phyloP scores from a whole-genome alignment of 257 asterid genomes.

The Schizonepeta tenuifolia region DNA sequence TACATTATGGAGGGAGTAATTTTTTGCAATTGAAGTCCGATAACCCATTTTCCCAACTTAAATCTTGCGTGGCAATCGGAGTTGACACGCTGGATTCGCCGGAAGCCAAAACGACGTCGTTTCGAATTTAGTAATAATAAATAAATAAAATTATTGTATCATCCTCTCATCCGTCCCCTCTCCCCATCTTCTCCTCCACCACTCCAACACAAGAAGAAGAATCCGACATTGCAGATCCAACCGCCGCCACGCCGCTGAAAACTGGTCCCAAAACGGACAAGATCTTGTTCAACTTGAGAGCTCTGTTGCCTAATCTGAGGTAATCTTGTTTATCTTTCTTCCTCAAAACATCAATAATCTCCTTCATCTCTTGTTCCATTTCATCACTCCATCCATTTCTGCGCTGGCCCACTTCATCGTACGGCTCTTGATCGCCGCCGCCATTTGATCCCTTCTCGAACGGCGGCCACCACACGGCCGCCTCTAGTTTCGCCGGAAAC shows the following conservation, averaged over 20 bases:
- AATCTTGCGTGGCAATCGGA: too few species aligned
- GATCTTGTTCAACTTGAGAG: constrained; percentile 30
- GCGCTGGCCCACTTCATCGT: too few species aligned
- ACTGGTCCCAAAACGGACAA: constrained; percentile 31
- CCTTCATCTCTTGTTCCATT: constrained; percentile 33
- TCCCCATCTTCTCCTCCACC: too few species aligned
- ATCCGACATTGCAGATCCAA: constrained; percentile 24
- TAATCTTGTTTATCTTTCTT: constrained; percentile 34
- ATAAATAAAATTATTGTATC: too few species aligned
- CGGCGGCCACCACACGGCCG: constrained; percentile 40
- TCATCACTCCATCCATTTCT: constrained; percentile 16
- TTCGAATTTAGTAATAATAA: too few species aligned
- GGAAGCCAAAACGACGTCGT: too few species aligned
- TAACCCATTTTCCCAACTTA: too few species aligned
- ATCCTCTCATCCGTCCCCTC: too few species aligned
- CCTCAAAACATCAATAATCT: constrained; percentile 18
- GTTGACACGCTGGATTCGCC: too few species aligned
- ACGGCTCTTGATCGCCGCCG: background rate
- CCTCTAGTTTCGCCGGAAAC: constrained; percentile 30
- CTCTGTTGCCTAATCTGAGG: constrained; percentile 33
- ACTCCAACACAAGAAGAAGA: constrained; percentile 2
- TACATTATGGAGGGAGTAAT: too few species aligned
- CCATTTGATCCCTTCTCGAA: background rate
- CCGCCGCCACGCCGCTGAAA: constrained; percentile 25
- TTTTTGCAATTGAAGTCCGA: too few species aligned